These are phyloP conservation scores for Nyssa sinensis DNA, from an alignment of 148 eudicot genomes.

Conservation along the genomic window DNA sequence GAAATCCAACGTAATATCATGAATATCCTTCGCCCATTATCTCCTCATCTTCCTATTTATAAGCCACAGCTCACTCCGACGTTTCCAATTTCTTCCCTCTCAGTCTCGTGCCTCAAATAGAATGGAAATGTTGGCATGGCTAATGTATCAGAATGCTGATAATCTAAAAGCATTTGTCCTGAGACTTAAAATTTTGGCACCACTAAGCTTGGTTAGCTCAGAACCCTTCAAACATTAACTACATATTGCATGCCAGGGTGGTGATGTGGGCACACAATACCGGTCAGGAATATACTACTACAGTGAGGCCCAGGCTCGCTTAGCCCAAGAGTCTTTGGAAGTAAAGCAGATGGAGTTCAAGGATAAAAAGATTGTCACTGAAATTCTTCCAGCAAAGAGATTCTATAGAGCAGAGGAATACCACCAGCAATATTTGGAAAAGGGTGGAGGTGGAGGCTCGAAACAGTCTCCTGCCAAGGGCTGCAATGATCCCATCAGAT, in stretches of 20 bases:
- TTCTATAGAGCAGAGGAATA: conserved; percentile 95
- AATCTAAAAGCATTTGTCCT: neutral
- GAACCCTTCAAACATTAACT: neutral
- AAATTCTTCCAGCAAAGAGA: conserved; percentile 81
- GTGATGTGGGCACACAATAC: conserved; percentile 87
- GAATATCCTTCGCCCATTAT: no score
- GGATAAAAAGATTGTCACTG: conserved; percentile 63
- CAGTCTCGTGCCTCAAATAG: no score
- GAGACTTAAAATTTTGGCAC: neutral
- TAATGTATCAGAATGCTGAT: neutral
- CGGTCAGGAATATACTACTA: conserved; percentile 93
- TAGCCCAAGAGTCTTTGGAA: conserved; percentile 70
- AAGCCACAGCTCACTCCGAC: no score
- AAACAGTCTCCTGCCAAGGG: conserved; percentile 81
- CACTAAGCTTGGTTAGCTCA: no score
- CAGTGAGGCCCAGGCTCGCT: conserved; percentile 64
- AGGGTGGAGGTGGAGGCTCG: conserved; percentile 71
- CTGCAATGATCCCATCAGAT: conserved; percentile 83
- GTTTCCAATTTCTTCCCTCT: no score
- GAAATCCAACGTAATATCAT: no score
- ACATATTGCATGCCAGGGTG: conserved; percentile 38
- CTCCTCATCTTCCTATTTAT: no score
- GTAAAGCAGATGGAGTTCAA: conserved; percentile 62
- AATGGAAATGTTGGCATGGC: no score
- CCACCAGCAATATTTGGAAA: conserved; percentile 90